Conservation (phyloP, 495 filamentous ascomycete species). For the Monascus purpureus region DNA sequence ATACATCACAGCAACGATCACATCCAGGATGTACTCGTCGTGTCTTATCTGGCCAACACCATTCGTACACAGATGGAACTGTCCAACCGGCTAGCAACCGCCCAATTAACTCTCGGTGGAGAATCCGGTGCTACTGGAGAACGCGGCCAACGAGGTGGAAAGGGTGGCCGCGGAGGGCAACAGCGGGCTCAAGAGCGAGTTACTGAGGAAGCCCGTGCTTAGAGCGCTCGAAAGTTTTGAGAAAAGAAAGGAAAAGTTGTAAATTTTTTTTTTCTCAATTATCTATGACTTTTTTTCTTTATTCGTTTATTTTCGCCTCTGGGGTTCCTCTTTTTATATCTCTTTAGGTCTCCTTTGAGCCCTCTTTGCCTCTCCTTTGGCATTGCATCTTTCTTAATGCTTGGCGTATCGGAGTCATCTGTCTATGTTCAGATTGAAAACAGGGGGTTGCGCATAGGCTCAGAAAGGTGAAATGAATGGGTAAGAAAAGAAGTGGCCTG, state of each 20-base stretch:
- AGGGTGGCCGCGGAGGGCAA: constrained; percentile 34
- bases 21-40: constrained; percentile 93
- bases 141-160: constrained; percentile 32
- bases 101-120: constrained; percentile 52
- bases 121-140: constrained; percentile 19
- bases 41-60: constrained; percentile 94
- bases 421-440: constrained; percentile 18
- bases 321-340: constrained; percentile 5
- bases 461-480: too few species aligned
- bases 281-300: constrained; percentile 7
- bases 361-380: constrained; percentile 6
- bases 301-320: constrained; percentile 7
- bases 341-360: constrained; percentile 3
- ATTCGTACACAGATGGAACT: constrained; percentile 98
- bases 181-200: constrained; percentile 23
- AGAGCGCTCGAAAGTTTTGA: constrained; percentile 10
- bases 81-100: constrained; percentile 81
- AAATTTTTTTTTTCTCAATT: constrained; percentile 10
- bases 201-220: constrained; percentile 29
- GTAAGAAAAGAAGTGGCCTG: constrained; percentile 5
- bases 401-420: constrained; percentile 27
- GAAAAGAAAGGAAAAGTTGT: constrained; percentile 10
- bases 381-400: not conserved
- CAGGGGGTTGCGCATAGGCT: too few species aligned
- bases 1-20: constrained; percentile 71